Percentiles rank a stretch among this genome's conserved stretches.
These are phyloP conservation scores for Pyricularia sp. DNA, from an alignment of 2,329 filamentous ascomycete species.

Conservation along the genomic window DNA sequence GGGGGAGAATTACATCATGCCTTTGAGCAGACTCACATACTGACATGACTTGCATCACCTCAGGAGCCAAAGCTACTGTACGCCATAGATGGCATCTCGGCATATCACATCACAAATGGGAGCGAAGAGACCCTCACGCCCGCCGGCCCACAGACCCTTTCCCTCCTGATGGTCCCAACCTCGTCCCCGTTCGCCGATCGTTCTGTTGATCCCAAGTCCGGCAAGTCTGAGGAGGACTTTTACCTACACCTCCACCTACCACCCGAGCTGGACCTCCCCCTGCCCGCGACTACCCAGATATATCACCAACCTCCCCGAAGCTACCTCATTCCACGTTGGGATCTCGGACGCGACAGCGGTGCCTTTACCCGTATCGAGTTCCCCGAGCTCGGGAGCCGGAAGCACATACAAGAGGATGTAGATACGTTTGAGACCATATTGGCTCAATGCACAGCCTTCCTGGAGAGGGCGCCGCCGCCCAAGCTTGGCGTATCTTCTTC, in stretches of 20 bases:
- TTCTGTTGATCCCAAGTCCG: constrained; percentile 39
- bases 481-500: constrained; percentile 14
- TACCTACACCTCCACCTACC: constrained; percentile 93
- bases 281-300: constrained; percentile 93
- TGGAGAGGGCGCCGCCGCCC: constrained; percentile 69
- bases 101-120: constrained; percentile 86
- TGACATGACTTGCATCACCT: constrained; percentile 4
- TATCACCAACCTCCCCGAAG: constrained; percentile 90
- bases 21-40: neutral
- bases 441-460: constrained; percentile 89
- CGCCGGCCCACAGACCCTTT: constrained; percentile 81
- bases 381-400: constrained; percentile 59
- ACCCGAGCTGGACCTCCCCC: constrained; percentile 84
- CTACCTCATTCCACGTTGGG: constrained; percentile 94
- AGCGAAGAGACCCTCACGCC: constrained; percentile 74
- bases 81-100: constrained; percentile 75
- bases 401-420: constrained; percentile 77
- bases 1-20: neutral
- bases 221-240: constrained; percentile 73
- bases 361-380: constrained; percentile 94
- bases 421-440: constrained; percentile 95
- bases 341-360: constrained; percentile 77
- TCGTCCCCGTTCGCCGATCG: constrained; percentile 58
- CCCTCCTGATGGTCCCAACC: constrained; percentile 91
- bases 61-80: constrained; percentile 59